Percentiles rank a stretch among this genome's conserved stretches.
Evolutionary conservation across 768 basidiomycete species (phyloP).

Genomic region (Suillus sp.): DNA sequence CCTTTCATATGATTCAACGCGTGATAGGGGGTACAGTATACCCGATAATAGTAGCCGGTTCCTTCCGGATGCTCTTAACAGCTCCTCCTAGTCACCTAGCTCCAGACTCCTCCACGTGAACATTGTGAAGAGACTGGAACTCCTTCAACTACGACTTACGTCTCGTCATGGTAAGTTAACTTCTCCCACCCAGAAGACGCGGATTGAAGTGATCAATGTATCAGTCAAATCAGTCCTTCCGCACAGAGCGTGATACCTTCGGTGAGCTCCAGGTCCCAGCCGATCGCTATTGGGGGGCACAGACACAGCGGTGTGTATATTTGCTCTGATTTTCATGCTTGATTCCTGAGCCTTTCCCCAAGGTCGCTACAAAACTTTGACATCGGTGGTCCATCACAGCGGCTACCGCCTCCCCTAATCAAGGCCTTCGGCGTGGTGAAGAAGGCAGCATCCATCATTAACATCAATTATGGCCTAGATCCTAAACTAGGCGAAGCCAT

Average conservation of each 20-base stretch:
- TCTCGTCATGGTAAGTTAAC: slow-evolving; percentile 37
- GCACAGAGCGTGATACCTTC: slow-evolving; percentile 92
- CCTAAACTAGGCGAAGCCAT: slow-evolving; percentile 86
- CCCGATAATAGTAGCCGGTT: neutral
- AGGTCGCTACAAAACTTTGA: slow-evolving; percentile 98
- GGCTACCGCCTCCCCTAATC: slow-evolving; percentile 91
- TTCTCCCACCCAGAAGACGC: neutral
- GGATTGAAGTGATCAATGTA: neutral
- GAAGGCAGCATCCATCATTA: slow-evolving; percentile 93
- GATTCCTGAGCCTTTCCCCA: slow-evolving; percentile 13
- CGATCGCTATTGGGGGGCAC: slow-evolving; percentile 95
- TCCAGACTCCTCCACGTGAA: too few relatives aligned
- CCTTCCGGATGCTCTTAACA: neutral
- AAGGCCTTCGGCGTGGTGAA: slow-evolving; percentile 98
- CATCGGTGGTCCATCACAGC: slow-evolving; percentile 95
- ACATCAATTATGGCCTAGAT: slow-evolving; percentile 88
- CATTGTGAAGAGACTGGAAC: too few relatives aligned
- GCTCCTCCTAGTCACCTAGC: too few relatives aligned
- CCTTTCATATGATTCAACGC: neutral
- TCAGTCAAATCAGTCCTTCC: slow-evolving; percentile 55
- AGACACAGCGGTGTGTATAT: slow-evolving; percentile 81
- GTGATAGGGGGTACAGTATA: neutral
- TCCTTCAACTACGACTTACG: neutral
- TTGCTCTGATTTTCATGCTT: neutral
- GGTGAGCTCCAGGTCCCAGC: slow-evolving; percentile 89